These are phyloP conservation scores for Skeletonema tropicum DNA, from an alignment of 108 stramenopile species.

Conservation along the genomic window DNA sequence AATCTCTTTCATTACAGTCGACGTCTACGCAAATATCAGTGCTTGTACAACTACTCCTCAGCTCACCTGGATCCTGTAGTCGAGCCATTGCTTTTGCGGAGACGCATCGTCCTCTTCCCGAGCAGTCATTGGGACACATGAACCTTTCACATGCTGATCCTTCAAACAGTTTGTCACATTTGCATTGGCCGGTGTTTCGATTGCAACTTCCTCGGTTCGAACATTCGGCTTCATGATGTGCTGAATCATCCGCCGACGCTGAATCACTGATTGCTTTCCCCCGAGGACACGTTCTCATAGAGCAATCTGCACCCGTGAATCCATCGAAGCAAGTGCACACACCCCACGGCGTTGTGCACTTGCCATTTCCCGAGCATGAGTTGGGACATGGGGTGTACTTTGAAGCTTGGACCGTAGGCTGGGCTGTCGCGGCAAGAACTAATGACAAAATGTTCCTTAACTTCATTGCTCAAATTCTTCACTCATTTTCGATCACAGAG, in stretches of 20 bases:
- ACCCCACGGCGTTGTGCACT: slow-evolving; percentile 42
- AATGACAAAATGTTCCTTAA: too few species aligned
- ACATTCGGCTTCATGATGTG: slow-evolving; percentile 70
- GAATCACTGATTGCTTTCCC: slow-evolving; percentile 52
- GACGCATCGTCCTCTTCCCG: slow-evolving; percentile 63
- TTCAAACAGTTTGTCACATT: slow-evolving; percentile 55
- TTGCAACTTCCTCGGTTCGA: slow-evolving; percentile 67
- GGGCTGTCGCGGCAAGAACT: neutral
- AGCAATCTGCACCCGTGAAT: slow-evolving; percentile 56
- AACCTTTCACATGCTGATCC: slow-evolving; percentile 70
- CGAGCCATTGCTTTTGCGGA: slow-evolving; percentile 64
- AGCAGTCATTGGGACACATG: slow-evolving; percentile 63
- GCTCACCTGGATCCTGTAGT: slow-evolving; percentile 55
- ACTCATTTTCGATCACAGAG: too few species aligned
- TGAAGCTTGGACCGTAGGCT: neutral
- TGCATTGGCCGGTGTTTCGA: slow-evolving; percentile 55
- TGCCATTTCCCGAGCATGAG: slow-evolving; percentile 47
- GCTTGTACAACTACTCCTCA: slow-evolving; percentile 42
- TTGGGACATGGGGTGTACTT: slow-evolving; percentile 54
- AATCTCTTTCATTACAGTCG: slow-evolving; percentile 37
- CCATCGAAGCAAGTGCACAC: slow-evolving; percentile 55
- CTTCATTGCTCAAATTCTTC: too few species aligned
- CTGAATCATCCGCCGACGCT: slow-evolving; percentile 39
- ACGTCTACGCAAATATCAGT: slow-evolving; percentile 39
- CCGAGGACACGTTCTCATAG: slow-evolving; percentile 48